phyloP scores from a whole-genome alignment of 495 filamentous ascomycete genomes.

The Xylaria longipes region DNA sequence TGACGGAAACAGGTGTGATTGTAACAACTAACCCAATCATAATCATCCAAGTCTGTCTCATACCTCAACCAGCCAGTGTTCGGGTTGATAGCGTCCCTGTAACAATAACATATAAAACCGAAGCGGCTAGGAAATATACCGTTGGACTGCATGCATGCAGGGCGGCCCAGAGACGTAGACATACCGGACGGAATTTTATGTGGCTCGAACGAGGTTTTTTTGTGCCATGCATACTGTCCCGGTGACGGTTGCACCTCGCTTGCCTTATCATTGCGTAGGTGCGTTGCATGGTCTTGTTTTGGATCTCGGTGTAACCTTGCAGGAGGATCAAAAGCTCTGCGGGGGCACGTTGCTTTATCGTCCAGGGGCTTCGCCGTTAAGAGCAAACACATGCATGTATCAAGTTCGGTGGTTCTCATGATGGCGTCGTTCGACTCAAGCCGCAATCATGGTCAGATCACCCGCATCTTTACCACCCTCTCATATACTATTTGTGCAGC shows the following conservation, averaged over 20 bases:
- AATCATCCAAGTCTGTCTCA: not conserved
- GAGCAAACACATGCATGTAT: not conserved
- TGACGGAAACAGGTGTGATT: not conserved
- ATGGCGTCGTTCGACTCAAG: not conserved
- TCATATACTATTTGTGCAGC: not conserved
- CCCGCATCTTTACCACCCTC: not conserved
- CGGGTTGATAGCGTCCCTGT: not conserved
- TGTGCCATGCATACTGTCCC: not conserved
- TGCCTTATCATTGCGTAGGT: constrained; percentile 9
- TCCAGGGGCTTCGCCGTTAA: not conserved
- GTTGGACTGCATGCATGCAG: not conserved
- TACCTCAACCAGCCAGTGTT: not conserved
- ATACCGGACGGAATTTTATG: not conserved
- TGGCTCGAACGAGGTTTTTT: not conserved
- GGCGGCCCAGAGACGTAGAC: not conserved
- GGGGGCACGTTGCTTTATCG: not conserved
- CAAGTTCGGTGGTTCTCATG: not conserved
- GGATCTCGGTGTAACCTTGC: constrained; percentile 1
- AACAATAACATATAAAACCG: too few species aligned
- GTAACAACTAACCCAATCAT: not conserved
- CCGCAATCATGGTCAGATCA: not conserved
- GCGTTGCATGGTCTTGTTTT: constrained; percentile 4
- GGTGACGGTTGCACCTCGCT: constrained; percentile 10
- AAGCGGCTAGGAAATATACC: not conserved
- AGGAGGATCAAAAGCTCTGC: not conserved